A percentile compares a stretch with the other conserved stretches of the same genome.
Evolutionary conservation across 352 stramenopile species (phyloP).

Genomic region (Blastocystis sp.): DNA sequence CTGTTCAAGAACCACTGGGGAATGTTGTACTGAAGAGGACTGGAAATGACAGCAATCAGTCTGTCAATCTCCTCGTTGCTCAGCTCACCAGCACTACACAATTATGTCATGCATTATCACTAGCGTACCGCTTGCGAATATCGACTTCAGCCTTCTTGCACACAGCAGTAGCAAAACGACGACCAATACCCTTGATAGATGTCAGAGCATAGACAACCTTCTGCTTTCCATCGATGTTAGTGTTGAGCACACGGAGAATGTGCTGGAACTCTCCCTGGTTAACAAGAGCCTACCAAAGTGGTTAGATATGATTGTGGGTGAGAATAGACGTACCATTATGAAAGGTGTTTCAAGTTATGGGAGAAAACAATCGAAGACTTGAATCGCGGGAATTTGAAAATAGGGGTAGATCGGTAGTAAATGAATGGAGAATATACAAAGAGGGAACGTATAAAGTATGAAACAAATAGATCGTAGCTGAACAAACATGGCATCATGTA

Average conservation of each 20-base stretch:
- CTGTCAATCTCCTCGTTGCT: conserved; percentile 99
- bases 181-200: conserved; percentile 86
- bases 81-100: conserved; percentile 85
- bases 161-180: conserved; percentile 86
- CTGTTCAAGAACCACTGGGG: conserved; percentile 99
- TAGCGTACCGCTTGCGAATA: conserved; percentile 16
- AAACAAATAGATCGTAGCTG: too few species aligned
- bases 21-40: conserved; percentile 99
- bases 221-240: conserved; percentile 92
- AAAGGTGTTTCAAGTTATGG: conserved; percentile 59
- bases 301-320: neutral
- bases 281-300: conserved; percentile 14
- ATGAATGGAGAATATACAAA: too few species aligned
- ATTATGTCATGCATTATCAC: neutral
- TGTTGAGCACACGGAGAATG: conserved; percentile 99
- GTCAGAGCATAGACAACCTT: conserved; percentile 86
- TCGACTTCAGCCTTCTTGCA: conserved; percentile 99
- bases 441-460: too few species aligned
- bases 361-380: neutral
- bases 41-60: conserved; percentile 97
- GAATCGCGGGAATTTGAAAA: conserved; percentile 29
- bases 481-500: too few species aligned
- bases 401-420: too few species aligned
- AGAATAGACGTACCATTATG: conserved; percentile 32
- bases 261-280: conserved; percentile 86